These are phyloP conservation scores for Plasmodium adleri DNA, from an alignment of 169 alveolate genomes.

Conservation along the genomic window DNA sequence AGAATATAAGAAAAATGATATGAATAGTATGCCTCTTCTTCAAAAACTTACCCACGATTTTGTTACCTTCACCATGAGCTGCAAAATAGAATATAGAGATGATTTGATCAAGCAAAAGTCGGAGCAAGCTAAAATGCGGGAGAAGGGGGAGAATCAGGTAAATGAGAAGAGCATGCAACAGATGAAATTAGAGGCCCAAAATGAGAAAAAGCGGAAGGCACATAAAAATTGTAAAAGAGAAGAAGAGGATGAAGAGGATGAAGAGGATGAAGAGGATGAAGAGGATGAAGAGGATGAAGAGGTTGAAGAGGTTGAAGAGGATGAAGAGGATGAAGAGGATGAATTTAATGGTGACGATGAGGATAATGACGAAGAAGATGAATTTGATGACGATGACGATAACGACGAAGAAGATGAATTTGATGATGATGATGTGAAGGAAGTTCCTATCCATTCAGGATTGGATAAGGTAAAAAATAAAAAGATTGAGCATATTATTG, in stretches of 20 bases:
- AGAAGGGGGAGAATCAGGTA: not conserved
- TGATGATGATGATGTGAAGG: conserved; percentile 11
- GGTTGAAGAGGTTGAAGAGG: conserved; percentile 52
- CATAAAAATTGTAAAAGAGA: not conserved
- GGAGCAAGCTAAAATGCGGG: not conserved
- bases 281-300: conserved; percentile 16
- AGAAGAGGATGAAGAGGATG: conserved; percentile 14
- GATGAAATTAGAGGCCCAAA: not conserved
- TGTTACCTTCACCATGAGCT: conserved; percentile 84
- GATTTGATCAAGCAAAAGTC: conserved; percentile 51
- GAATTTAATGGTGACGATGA: not conserved
- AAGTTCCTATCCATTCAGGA: not conserved
- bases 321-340: conserved; percentile 24
- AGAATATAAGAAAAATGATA: conserved; percentile 12
- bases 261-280: conserved; percentile 22
- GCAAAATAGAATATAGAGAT: conserved; percentile 80
- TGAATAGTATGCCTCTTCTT: conserved; percentile 71
- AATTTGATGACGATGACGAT: conserved; percentile 10
- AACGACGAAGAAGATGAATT: conserved; percentile 5
- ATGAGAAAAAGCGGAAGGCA: not conserved
- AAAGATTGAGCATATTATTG: not conserved
- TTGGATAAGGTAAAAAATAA: conserved; percentile 3
- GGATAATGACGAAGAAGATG: conserved; percentile 11
- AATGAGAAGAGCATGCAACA: not conserved
- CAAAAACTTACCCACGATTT: conserved; percentile 67